Evolutionary conservation across 345 rosid species (phyloP).

Genomic region (Pistacia vera): DNA sequence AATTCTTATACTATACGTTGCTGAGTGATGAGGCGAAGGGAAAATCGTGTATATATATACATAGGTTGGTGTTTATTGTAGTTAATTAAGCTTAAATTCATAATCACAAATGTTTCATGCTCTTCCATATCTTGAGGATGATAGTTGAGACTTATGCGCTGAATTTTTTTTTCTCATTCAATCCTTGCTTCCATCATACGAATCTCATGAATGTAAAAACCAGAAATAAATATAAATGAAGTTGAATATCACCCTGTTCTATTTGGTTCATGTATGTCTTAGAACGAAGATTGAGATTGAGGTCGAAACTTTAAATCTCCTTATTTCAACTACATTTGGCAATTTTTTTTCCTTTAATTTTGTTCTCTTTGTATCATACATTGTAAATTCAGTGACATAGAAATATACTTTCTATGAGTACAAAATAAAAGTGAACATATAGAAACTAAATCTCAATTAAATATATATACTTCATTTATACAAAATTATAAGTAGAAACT

Average conservation of each 20-base stretch:
- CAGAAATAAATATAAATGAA: too few species aligned
- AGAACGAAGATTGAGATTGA: too few species aligned
- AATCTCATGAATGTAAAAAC: too few species aligned
- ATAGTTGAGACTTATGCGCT: not conserved
- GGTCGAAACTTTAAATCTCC: too few species aligned
- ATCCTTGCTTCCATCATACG: not conserved
- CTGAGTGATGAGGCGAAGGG: too few species aligned
- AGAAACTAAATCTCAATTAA: too few species aligned
- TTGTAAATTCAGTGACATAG: not conserved
- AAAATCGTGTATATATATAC: not conserved
- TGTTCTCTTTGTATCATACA: not conserved
- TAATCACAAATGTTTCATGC: not conserved
- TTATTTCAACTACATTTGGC: not conserved
- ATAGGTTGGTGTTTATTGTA: not conserved
- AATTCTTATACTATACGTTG: too few species aligned
- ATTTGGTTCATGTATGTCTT: too few species aligned
- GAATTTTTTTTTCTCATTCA: not conserved
- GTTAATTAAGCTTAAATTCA: not conserved
- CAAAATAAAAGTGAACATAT: too few species aligned
- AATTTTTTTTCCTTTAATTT: not conserved
- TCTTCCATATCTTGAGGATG: not conserved
- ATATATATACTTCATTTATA: too few species aligned
- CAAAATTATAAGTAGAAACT: not conserved
- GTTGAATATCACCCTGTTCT: too few species aligned
- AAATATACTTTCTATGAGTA: too few species aligned